Conservation (phyloP, 1,284 basidiomycete species). For the Cryptococcus sp. region DNA sequence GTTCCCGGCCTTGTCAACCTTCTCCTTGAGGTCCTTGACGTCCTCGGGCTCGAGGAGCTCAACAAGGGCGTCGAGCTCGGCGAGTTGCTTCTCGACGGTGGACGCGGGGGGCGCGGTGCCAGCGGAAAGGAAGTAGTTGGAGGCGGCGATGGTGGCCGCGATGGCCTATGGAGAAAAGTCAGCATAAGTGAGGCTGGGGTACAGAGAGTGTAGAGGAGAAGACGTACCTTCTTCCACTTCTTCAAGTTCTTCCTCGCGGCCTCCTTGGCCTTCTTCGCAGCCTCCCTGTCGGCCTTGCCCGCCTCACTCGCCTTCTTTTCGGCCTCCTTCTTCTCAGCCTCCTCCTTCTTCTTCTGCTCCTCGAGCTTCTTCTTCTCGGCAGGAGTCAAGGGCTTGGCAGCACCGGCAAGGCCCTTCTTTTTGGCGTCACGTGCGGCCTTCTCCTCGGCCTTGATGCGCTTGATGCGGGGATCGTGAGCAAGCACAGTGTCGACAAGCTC, state of each 20-base stretch:
- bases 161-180: conserved; percentile 30
- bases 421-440: conserved; percentile 93
- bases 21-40: conserved; percentile 55
- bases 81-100: conserved; percentile 56
- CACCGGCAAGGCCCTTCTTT: conserved; percentile 61
- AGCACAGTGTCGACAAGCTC: conserved; percentile 83
- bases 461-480: conserved; percentile 88
- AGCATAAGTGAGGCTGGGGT: neutral
- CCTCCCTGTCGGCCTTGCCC: conserved; percentile 62
- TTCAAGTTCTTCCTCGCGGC: conserved; percentile 58
- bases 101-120: conserved; percentile 51
- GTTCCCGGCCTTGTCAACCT: conserved; percentile 53
- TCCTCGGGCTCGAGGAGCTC: conserved; percentile 56
- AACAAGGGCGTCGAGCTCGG: conserved; percentile 55
- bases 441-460: conserved; percentile 94
- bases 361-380: conserved; percentile 71
- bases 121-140: conserved; percentile 58
- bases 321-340: conserved; percentile 79
- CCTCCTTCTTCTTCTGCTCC: conserved; percentile 69
- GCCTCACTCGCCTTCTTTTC: conserved; percentile 52
- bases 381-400: conserved; percentile 56
- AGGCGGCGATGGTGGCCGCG: conserved; percentile 52
- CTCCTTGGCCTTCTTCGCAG: conserved; percentile 90
- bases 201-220: neutral
- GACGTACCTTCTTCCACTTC: conserved; percentile 55